Evolutionary conservation across 2,329 filamentous ascomycete species (phyloP).

Genomic region (Dactylellina drechsleri): DNA sequence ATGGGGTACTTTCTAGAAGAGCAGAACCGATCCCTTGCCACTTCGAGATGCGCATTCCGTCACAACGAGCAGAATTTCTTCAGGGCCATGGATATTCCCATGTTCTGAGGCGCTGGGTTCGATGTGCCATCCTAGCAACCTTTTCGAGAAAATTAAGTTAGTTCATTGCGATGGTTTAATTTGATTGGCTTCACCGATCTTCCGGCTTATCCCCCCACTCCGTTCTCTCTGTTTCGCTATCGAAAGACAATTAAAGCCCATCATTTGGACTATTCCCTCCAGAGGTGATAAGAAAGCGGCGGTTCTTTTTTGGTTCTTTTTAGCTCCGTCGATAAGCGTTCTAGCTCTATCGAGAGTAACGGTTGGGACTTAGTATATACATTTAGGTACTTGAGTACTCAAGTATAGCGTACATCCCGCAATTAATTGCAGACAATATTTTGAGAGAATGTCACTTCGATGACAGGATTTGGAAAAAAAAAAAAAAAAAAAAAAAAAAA

Average conservation of each 20-base stretch:
- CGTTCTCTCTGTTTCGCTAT: conserved; percentile 8
- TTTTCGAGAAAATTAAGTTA: conserved; percentile 30
- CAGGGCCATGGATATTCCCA: conserved; percentile 33
- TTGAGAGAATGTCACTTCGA: too few species aligned
- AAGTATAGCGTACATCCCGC: too few species aligned
- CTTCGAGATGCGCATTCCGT: conserved; percentile 35
- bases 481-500: too few species aligned
- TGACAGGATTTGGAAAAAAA: too few species aligned
- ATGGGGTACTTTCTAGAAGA: conserved; percentile 27
- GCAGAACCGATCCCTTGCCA: conserved; percentile 14
- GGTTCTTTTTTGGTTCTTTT: conserved; percentile 14
- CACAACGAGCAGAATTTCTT: conserved; percentile 42
- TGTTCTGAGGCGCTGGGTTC: conserved; percentile 19
- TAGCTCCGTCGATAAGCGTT: conserved; percentile 45
- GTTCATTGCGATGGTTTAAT: conserved; percentile 50
- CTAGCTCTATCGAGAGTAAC: conserved; percentile 8
- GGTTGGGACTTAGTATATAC: too few species aligned
- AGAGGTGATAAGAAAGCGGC: conserved; percentile 33
- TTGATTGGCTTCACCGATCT: conserved; percentile 41
- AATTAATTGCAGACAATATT: too few species aligned
- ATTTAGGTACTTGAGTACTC: too few species aligned
- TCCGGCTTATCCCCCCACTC: conserved; percentile 37
- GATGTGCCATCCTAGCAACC: conserved; percentile 27
- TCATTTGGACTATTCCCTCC: neutral
- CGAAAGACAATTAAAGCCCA: conserved; percentile 11